phyloP scores from a whole-genome alignment of 768 basidiomycete species.

The Lactarius akahatsu region DNA sequence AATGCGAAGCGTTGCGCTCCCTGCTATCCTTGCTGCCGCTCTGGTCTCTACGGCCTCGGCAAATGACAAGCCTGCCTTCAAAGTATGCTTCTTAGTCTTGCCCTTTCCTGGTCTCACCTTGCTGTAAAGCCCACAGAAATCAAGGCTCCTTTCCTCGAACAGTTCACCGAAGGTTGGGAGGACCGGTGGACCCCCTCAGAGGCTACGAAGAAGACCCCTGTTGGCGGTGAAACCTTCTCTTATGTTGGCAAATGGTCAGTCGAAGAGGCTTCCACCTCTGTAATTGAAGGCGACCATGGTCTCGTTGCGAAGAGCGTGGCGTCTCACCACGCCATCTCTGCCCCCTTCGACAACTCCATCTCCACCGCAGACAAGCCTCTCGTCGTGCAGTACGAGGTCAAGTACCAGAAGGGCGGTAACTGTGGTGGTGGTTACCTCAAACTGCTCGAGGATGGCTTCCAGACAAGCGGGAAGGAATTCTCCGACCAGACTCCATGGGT shows the following conservation, averaged over 20 bases:
- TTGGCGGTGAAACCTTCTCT: conserved; percentile 93
- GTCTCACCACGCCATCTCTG: conserved; percentile 97
- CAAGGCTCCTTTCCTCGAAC: conserved; percentile 91
- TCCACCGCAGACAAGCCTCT: conserved; percentile 83
- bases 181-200: conserved; percentile 95
- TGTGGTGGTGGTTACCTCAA: conserved; percentile 99
- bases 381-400: conserved; percentile 98
- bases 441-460: conserved; percentile 91
- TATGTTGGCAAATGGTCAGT: conserved; percentile 98
- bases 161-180: conserved; percentile 90
- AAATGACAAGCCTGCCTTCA: conserved; percentile 63
- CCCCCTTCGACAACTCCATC: conserved; percentile 75
- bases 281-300: conserved; percentile 84
- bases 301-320: conserved; percentile 97
- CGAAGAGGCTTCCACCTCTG: conserved; percentile 76
- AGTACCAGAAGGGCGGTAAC: conserved; percentile 98
- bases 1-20: conserved; percentile 89
- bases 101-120: conserved; percentile 9
- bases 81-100: conserved; percentile 41
- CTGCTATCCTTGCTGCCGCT: conserved; percentile 58
- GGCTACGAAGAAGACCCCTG: conserved; percentile 97
- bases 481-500: conserved; percentile 93
- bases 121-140: conserved; percentile 63
- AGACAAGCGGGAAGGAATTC: conserved; percentile 90
- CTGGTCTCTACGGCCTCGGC: conserved; percentile 65